phyloP scores from a whole-genome alignment of 768 basidiomycete species.

The Mycena latifolia region DNA sequence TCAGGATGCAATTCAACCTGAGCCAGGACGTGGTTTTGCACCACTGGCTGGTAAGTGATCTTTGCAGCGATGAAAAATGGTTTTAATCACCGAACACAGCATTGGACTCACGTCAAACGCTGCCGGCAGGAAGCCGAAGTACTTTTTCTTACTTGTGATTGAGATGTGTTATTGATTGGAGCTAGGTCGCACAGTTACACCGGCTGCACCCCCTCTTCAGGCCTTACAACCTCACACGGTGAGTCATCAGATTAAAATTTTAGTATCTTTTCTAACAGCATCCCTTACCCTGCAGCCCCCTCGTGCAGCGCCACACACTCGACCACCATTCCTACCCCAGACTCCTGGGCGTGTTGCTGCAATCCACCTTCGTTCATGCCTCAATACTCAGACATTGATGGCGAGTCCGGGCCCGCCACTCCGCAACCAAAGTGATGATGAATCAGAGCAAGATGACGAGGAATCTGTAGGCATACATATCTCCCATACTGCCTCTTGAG shows the following conservation, averaged over 20 bases:
- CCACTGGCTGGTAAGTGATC: slow-evolving; percentile 3
- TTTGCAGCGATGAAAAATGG: too few relatives aligned
- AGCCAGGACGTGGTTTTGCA: slow-evolving; percentile 14
- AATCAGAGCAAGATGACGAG: slow-evolving; percentile 9
- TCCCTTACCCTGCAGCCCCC: slow-evolving; percentile 5
- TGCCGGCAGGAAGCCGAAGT: slow-evolving; percentile 7
- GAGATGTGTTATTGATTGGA: slow-evolving; percentile 1
- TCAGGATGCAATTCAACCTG: not conserved
- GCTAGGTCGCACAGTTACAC: slow-evolving; percentile 11
- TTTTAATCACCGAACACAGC: not conserved
- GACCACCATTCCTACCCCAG: not conserved
- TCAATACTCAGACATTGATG: slow-evolving; percentile 1
- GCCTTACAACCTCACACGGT: slow-evolving; percentile 5
- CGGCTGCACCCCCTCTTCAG: not conserved
- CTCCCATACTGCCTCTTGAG: not conserved
- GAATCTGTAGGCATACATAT: not conserved
- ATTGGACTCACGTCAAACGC: slow-evolving; percentile 1
- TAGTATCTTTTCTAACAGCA: too few relatives aligned
- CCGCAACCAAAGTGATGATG: not conserved
- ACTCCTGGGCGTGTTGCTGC: slow-evolving; percentile 4
- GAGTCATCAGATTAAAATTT: slow-evolving; percentile 5
- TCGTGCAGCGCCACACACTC: not conserved
- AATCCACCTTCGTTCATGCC: slow-evolving; percentile 11
- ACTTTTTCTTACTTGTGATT: not conserved
- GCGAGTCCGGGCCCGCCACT: slow-evolving; percentile 6